Percentiles rank a stretch among this genome's conserved stretches.
Evolutionary conservation across 768 basidiomycete species (phyloP).

Genomic region (Strobilomyces confusus): DNA sequence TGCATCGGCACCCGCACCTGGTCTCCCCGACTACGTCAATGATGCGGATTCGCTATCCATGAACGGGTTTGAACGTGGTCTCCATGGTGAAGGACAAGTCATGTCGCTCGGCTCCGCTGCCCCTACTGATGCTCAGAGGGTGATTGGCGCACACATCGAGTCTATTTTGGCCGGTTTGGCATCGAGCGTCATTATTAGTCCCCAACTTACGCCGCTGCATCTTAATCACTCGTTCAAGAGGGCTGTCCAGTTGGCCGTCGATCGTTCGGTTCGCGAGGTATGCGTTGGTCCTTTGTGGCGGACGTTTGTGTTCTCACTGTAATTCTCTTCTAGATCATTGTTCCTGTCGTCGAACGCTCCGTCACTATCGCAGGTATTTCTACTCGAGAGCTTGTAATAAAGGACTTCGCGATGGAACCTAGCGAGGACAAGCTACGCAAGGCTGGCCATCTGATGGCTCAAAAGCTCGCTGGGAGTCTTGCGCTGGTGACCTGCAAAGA

Average conservation of each 20-base stretch:
- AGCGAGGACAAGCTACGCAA: constrained; percentile 88
- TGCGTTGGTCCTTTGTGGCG: constrained; percentile 8
- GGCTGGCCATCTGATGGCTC: constrained; percentile 94
- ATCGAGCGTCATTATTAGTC: constrained; percentile 70
- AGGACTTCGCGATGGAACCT: constrained; percentile 92
- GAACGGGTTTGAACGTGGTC: constrained; percentile 57
- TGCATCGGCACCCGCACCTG: constrained; percentile 44
- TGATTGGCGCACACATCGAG: constrained; percentile 76
- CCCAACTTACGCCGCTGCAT: constrained; percentile 70
- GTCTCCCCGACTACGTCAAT: constrained; percentile 72
- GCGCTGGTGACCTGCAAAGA: constrained; percentile 99
- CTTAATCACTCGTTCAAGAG: constrained; percentile 84
- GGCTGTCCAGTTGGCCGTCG: constrained; percentile 85
- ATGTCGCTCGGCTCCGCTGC: constrained; percentile 57
- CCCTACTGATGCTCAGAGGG: constrained; percentile 61
- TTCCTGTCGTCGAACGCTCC: constrained; percentile 96
- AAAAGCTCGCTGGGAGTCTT: constrained; percentile 92
- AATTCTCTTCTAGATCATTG: constrained; percentile 64
- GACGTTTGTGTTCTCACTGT: background rate
- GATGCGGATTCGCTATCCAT: constrained; percentile 81
- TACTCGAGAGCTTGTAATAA: constrained; percentile 88
- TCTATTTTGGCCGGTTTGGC: constrained; percentile 68
- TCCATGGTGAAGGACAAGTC: constrained; percentile 55
- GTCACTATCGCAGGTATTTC: constrained; percentile 99
- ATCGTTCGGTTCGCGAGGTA: constrained; percentile 93